Conservation (phyloP, 306 rosid species). For the Malus sieversii region DNA sequence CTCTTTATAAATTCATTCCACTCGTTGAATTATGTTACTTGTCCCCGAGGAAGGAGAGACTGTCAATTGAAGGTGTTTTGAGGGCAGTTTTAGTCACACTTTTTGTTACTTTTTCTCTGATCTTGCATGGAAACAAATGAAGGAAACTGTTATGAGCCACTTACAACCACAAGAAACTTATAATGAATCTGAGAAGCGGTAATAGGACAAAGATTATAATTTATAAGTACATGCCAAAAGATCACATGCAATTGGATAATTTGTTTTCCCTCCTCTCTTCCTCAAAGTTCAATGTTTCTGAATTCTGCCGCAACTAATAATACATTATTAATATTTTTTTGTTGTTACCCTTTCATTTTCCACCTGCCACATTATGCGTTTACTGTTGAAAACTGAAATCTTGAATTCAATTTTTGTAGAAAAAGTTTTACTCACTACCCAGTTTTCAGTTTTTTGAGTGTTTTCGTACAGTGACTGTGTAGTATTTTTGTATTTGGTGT, state of each 20-base stretch:
- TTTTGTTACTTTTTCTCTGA: background rate
- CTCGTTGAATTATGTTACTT: background rate
- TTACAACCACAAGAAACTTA: background rate
- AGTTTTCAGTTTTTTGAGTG: background rate
- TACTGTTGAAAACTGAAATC: background rate
- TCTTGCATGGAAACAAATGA: background rate
- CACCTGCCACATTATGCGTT: background rate
- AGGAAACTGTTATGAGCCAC: background rate
- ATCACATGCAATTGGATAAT: background rate
- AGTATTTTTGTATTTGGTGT: background rate
- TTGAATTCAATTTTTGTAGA: background rate
- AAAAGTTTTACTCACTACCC: background rate
- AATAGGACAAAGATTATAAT: background rate
- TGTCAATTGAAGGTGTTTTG: background rate
- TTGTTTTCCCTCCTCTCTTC: background rate
- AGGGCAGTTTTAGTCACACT: background rate
- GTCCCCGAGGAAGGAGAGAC: background rate
- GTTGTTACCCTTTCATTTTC: background rate
- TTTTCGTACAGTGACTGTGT: background rate
- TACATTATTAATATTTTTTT: background rate
- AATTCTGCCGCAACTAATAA: background rate
- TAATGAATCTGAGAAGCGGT: background rate
- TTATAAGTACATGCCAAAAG: background rate
- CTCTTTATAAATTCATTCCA: background rate
- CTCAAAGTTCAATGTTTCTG: background rate